A percentile compares a stretch with the other conserved stretches of the same genome.
Conservation (phyloP, 1,284 basidiomycete species). For the Bondarzewia mesenterica region DNA sequence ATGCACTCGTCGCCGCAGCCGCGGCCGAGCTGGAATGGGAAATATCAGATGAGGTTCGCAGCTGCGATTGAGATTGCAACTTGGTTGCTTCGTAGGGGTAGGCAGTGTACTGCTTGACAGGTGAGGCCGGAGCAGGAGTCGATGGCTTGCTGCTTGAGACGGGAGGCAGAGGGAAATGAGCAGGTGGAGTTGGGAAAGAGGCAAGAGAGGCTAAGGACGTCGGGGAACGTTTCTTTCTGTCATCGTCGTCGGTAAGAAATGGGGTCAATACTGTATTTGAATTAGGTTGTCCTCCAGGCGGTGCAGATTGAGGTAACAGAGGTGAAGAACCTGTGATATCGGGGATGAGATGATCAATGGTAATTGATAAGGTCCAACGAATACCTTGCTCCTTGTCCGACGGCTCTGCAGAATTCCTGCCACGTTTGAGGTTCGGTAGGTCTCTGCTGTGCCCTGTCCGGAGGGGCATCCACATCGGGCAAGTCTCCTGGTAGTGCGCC, state of each 20-base stretch:
- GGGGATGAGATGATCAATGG: not conserved
- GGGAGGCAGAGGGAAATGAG: constrained; percentile 58
- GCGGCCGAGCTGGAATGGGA: constrained; percentile 10
- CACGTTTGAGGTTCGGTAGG: not conserved
- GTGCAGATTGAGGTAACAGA: not conserved
- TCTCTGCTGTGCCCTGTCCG: constrained; percentile 5
- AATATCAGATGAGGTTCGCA: constrained; percentile 13
- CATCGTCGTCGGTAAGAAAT: not conserved
- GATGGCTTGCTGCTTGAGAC: constrained; percentile 16
- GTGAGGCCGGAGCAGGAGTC: constrained; percentile 4
- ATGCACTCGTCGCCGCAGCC: not conserved
- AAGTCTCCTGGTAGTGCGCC: constrained; percentile 47
- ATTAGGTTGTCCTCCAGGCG: not conserved
- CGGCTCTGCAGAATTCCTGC: constrained; percentile 1
- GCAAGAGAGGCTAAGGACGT: constrained; percentile 54
- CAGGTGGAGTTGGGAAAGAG: constrained; percentile 63
- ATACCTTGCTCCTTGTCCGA: constrained; percentile 5
- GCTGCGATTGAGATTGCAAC: constrained; percentile 2
- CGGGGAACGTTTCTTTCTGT: not conserved
- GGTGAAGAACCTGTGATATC: not conserved
- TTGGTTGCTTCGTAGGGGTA: not conserved
- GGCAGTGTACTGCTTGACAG: not conserved
- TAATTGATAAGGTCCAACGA: not conserved
- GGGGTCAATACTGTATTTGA: not conserved
- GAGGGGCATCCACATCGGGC: constrained; percentile 28